Conservation (phyloP, 148 eudicot species). For the Salicornia ramosissima region DNA sequence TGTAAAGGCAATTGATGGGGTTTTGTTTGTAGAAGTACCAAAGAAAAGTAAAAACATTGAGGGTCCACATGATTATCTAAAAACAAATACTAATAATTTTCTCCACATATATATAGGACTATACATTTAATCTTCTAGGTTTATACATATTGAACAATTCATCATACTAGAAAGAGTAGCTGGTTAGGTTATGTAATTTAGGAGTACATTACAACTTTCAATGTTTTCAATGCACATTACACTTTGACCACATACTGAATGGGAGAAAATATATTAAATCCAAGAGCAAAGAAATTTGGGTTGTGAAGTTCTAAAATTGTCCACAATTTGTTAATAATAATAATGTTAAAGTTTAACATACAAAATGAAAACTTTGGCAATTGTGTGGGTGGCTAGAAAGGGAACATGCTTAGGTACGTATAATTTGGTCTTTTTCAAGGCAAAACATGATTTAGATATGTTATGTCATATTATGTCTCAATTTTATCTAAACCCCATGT, state of each 20-base stretch:
- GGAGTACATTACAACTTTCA: background rate
- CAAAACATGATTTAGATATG: slow-evolving; percentile 12
- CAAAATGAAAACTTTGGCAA: slow-evolving; percentile 9
- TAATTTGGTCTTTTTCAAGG: slow-evolving; percentile 6
- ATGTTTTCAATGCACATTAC: background rate
- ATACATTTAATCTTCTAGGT: too few species aligned
- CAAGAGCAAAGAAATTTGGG: background rate
- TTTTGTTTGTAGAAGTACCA: too few species aligned
- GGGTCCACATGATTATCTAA: background rate
- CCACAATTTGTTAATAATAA: background rate
- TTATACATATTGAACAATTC: background rate
- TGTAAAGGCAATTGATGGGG: too few species aligned
- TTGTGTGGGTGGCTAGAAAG: slow-evolving; percentile 18
- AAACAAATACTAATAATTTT: too few species aligned
- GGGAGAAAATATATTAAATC: background rate
- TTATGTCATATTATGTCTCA: slow-evolving; percentile 1
- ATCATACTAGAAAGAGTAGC: background rate
- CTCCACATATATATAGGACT: too few species aligned
- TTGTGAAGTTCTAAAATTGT: slow-evolving; percentile 1
- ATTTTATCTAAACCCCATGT: slow-evolving; percentile 3
- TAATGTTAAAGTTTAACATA: too few species aligned
- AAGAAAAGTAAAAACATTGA: background rate
- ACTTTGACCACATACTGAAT: background rate
- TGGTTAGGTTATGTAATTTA: background rate
- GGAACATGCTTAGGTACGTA: slow-evolving; percentile 17